A percentile compares a stretch with the other conserved stretches of the same genome.
These are phyloP conservation scores for Tylopilus subfusipes DNA, from an alignment of 768 basidiomycete species.

Conservation along the genomic window DNA sequence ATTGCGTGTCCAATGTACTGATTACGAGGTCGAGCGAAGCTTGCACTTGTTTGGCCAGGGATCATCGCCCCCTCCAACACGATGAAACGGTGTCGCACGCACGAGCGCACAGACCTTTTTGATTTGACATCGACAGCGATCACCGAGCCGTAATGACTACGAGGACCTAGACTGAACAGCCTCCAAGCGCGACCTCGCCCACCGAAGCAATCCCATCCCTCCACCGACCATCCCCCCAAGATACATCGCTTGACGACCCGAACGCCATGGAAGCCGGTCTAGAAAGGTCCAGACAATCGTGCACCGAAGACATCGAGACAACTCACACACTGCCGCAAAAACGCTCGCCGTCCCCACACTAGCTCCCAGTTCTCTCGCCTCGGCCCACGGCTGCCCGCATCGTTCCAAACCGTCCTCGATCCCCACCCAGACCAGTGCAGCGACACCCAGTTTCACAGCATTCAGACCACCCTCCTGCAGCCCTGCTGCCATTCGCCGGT, in stretches of 20 bases:
- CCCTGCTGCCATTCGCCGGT: constrained; percentile 71
- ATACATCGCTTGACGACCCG: constrained; percentile 43
- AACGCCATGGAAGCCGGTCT: constrained; percentile 60
- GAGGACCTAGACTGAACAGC: constrained; percentile 13
- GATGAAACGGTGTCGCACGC: constrained; percentile 8
- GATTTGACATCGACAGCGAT: not conserved
- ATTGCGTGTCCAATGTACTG: too few relatives aligned
- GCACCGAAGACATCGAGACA: not conserved
- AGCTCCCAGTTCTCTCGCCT: constrained; percentile 57
- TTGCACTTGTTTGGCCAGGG: too few relatives aligned
- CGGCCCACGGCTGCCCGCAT: constrained; percentile 33
- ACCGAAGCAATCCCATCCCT: constrained; percentile 46
- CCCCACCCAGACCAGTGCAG: constrained; percentile 47
- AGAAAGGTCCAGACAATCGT: constrained; percentile 2
- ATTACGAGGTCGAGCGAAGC: too few relatives aligned
- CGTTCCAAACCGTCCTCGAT: constrained; percentile 44
- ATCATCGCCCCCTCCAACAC: constrained; percentile 14
- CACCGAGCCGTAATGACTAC: not conserved
- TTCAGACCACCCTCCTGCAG: constrained; percentile 64
- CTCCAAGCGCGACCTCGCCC: constrained; percentile 33
- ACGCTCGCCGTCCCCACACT: constrained; percentile 59
- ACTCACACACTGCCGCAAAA: constrained; percentile 55
- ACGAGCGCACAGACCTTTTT: constrained; percentile 11
- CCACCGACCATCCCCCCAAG: constrained; percentile 60
- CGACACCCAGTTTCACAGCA: constrained; percentile 46